Conservation (phyloP, 306 rosid species). For the Abrus pulchellus region DNA sequence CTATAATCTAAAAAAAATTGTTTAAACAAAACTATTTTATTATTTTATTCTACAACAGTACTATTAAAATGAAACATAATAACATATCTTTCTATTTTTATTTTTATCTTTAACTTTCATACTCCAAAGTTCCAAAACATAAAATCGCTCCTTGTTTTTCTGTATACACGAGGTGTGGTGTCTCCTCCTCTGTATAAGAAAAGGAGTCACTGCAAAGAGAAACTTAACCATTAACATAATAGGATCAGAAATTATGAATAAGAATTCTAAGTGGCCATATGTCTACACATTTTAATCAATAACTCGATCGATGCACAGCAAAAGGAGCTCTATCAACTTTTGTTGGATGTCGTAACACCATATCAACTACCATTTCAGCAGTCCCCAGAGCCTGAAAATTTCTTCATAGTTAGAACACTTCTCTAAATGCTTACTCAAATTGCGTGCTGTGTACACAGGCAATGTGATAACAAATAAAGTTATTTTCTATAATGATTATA, state of each 20-base stretch:
- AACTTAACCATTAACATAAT: too few species aligned
- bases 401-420: slow-evolving; percentile 40
- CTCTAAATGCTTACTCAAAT: slow-evolving; percentile 24
- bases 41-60: too few species aligned
- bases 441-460: neutral
- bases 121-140: too few species aligned
- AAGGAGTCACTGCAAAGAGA: too few species aligned
- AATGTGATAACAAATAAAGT: neutral
- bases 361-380: slow-evolving; percentile 79
- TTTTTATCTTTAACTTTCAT: too few species aligned
- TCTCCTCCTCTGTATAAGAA: too few species aligned
- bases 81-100: too few species aligned
- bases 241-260: neutral
- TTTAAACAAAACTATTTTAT: too few species aligned
- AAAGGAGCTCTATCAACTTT: slow-evolving; percentile 64
- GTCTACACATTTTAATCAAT: slow-evolving; percentile 30
- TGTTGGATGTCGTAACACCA: slow-evolving; percentile 70
- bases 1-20: too few species aligned
- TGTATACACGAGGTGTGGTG: too few species aligned
- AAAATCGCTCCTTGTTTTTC: too few species aligned
- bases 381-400: slow-evolving; percentile 86
- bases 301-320: slow-evolving; percentile 48
- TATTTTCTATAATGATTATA: neutral
- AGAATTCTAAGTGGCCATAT: slow-evolving; percentile 27
- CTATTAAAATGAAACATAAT: too few species aligned